These are phyloP conservation scores for Spergularia bocconei DNA, from an alignment of 148 eudicot species.

Conservation along the genomic window DNA sequence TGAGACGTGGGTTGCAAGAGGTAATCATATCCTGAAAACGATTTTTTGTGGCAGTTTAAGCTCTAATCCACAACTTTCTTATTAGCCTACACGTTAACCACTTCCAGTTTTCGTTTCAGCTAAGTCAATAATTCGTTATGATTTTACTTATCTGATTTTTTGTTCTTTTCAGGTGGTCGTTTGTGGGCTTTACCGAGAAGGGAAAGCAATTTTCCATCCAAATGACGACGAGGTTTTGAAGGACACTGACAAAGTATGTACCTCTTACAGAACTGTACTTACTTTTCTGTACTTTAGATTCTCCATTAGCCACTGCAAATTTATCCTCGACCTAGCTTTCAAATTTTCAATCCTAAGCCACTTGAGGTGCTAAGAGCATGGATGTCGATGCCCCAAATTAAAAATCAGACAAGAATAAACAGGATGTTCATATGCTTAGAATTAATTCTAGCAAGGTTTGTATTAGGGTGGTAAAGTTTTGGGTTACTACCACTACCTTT, in stretches of 20 bases:
- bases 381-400: not conserved
- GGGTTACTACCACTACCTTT: no score
- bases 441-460: no score
- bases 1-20: slow-evolving; percentile 80
- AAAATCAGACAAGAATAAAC: not conserved
- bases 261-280: not conserved
- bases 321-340: not conserved
- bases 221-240: slow-evolving; percentile 65
- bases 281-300: not conserved
- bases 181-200: slow-evolving; percentile 78
- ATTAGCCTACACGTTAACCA: not conserved
- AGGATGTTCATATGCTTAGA: no score
- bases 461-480: no score
- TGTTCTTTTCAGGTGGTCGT: slow-evolving; percentile 64
- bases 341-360: not conserved
- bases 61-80: not conserved
- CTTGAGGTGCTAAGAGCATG: slow-evolving; percentile 5
- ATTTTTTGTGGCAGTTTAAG: not conserved
- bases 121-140: not conserved
- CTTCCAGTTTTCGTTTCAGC: not conserved
- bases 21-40: slow-evolving; percentile 31
- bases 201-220: slow-evolving; percentile 78
- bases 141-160: not conserved
- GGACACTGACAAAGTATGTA: slow-evolving; percentile 77
- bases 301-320: not conserved